Evolutionary conservation across 805 yeast species (phyloP), one percentile per base, ranked within the genome.

Genomic region (Cyberlindnera euphorbiiphila): DNA sequence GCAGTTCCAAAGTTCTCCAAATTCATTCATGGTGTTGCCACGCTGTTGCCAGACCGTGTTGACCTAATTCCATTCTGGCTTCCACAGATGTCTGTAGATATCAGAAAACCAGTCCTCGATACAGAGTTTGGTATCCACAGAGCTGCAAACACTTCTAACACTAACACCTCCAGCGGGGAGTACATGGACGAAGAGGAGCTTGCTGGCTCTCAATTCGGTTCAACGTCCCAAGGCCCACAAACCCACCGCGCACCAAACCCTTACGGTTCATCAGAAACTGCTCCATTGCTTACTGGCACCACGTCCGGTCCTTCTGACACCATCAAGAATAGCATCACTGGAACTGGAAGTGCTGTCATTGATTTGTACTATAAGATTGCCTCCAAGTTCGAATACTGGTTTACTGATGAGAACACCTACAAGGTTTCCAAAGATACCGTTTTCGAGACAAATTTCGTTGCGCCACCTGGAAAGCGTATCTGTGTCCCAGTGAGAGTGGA

Each of bases 1-100:
- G 97, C 97, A 2, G 96, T 93, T 29, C 98, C 98, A 20, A 93
- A 93, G 64, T 93, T 87, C 62, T 91, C 98, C 38, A 93, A 93
- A 62, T 93, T 93, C 56, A 91, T 93, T 51, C 98, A 93, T 56
- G 99, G 99, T 51, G 80, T 87, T 42, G 96, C 99, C 6, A 72
- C 93, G n/a, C 66, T 93, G 54, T 66, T 93, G 47, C 91, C 96
- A 13, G 91, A 87, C 29, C 76, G 71, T 60, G 87, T 88, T 27
- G 74, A 80, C 36, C 72, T 86, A 47, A 81, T 93, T 56, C 99
- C 99, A 37, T 93, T 86, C 65, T 93, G 99, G 99, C 71, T 80
- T 45, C 96, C 98, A 9, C 98, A 93, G 65, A 93, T 93, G 98
- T 85, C 77, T 49, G 82, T 82, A 32, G 98, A 93, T 59, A 93